Conservation (phyloP, 2,329 filamentous ascomycete species). For the Didymella pomorum region DNA sequence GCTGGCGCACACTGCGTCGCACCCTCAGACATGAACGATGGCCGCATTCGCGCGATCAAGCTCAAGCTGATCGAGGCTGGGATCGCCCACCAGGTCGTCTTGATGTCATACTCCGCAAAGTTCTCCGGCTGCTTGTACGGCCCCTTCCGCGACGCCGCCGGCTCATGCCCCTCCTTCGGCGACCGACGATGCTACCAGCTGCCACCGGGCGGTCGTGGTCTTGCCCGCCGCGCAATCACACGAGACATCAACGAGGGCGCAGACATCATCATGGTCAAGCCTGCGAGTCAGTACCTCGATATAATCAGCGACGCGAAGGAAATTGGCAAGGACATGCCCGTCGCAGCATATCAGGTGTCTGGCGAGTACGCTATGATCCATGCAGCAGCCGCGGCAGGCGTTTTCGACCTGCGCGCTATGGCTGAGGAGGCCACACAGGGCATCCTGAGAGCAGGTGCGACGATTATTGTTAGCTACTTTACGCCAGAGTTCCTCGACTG, state of each 20-base stretch:
- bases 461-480: constrained; percentile 94
- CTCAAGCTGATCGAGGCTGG: constrained; percentile 95
- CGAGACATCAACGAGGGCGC: constrained; percentile 93
- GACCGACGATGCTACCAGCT: constrained; percentile 97
- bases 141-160: constrained; percentile 95
- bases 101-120: constrained; percentile 99
- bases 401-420: constrained; percentile 94
- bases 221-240: constrained; percentile 87
- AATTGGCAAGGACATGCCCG: constrained; percentile 85
- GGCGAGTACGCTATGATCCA: constrained; percentile 99
- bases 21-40: constrained; percentile 98
- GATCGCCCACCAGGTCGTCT: constrained; percentile 85
- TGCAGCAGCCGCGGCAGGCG: constrained; percentile 91
- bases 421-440: constrained; percentile 94
- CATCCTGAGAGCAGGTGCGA: constrained; percentile 90
- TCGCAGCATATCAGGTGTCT: constrained; percentile 96
- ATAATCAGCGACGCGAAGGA: constrained; percentile 98
- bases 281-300: constrained; percentile 92
- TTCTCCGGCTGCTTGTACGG: constrained; percentile 97
- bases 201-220: constrained; percentile 87
- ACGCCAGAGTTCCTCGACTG: constrained; percentile 78
- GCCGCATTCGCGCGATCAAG: constrained; percentile 96
- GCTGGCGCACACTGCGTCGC: constrained; percentile 97
- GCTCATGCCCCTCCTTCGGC: constrained; percentile 88
- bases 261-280: constrained; percentile 99